phyloP scores from a whole-genome alignment of 768 basidiomycete species.

The Trametes cingulata region DNA sequence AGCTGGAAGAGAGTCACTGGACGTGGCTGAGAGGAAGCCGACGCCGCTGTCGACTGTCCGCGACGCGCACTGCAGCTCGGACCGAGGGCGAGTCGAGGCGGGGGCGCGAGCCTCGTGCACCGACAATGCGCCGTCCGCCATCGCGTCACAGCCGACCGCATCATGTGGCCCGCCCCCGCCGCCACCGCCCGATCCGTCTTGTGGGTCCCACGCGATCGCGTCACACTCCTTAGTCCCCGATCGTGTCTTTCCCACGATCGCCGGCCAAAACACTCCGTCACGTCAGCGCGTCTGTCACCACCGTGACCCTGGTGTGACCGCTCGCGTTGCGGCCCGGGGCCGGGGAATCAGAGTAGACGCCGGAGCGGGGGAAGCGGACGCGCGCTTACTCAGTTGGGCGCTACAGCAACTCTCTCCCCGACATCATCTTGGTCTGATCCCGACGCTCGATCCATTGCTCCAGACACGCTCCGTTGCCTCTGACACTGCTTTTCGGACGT shows the following conservation, averaged over 20 bases:
- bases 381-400: constrained; percentile 10
- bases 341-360: constrained; percentile 1
- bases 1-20: background rate
- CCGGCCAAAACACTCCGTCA: background rate
- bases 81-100: background rate
- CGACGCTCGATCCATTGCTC: constrained; percentile 6
- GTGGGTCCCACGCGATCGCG: constrained; percentile 5
- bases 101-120: background rate
- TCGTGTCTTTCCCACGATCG: constrained; percentile 12
- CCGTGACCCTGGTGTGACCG: background rate
- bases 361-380: background rate
- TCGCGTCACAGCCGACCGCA: constrained; percentile 1
- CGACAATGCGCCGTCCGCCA: background rate
- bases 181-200: constrained; percentile 11
- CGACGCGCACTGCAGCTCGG: background rate
- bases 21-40: background rate
- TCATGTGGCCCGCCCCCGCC: constrained; percentile 18
- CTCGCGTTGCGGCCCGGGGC: background rate
- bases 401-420: constrained; percentile 9
- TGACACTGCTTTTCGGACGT: constrained; percentile 14
- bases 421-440: constrained; percentile 21
- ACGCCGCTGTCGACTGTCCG: background rate
- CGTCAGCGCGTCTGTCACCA: constrained; percentile 5
- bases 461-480: background rate
- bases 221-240: background rate